Evolutionary conservation across 345 rosid genomes (phyloP).

Genomic region (Leavenworthia alabamica): DNA sequence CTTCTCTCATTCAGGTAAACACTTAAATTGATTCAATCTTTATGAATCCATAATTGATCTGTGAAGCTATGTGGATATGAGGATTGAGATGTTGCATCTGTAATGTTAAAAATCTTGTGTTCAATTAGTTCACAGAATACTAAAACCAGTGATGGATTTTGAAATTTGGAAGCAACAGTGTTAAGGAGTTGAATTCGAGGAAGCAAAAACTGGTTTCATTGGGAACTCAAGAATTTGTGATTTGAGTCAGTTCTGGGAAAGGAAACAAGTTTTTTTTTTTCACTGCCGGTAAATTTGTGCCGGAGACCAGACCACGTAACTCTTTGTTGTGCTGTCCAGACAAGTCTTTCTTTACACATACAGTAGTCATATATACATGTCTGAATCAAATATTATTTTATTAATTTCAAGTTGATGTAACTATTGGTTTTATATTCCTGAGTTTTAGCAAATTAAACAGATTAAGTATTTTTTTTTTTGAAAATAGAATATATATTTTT

Average conservation of each 20-base stretch:
- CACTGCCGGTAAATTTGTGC: neutral
- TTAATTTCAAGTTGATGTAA: too few relatives aligned
- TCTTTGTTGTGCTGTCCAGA: slow-evolving; percentile 1
- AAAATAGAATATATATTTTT: too few relatives aligned
- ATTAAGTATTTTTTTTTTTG: too few relatives aligned
- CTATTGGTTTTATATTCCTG: too few relatives aligned
- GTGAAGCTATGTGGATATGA: slow-evolving; percentile 1
- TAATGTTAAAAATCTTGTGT: neutral
- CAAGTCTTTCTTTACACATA: neutral
- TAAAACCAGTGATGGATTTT: slow-evolving; percentile 4
- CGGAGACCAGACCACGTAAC: neutral
- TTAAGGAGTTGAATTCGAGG: slow-evolving; percentile 13
- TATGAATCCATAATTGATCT: neutral
- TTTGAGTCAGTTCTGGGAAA: slow-evolving; percentile 9
- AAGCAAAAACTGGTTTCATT: neutral
- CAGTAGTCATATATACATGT: neutral
- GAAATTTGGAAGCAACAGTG: neutral
- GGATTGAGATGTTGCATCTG: neutral
- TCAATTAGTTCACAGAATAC: neutral
- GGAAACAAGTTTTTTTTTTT: neutral
- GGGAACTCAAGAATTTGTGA: neutral
- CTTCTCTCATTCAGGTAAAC: slow-evolving; percentile 54
- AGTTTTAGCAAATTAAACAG: too few relatives aligned
- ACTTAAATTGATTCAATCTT: neutral
- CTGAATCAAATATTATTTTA: neutral